phyloP scores from a whole-genome alignment of 345 rosid species.

The Pistacia vera region DNA sequence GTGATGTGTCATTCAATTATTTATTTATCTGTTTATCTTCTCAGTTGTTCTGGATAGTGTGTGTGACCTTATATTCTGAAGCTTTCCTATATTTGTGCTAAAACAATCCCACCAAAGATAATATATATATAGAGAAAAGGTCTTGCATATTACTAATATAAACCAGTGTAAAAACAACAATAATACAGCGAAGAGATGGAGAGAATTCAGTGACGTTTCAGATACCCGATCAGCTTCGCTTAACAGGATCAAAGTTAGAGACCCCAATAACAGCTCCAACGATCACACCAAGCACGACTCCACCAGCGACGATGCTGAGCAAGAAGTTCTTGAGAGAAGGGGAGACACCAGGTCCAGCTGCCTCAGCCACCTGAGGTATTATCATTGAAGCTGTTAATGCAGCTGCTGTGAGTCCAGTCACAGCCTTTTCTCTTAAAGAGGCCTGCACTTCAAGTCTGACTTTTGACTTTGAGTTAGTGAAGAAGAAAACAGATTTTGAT shows the following conservation, averaged over 20 bases:
- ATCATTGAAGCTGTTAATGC: constrained; percentile 78
- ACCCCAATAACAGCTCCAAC: constrained; percentile 79
- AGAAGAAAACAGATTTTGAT: constrained; percentile 10
- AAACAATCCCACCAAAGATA: too few species aligned
- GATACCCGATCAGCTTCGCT: constrained; percentile 47
- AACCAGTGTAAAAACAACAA: neutral
- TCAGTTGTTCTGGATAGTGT: neutral
- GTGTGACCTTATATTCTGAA: neutral
- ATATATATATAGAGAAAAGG: neutral
- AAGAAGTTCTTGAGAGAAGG: constrained; percentile 95
- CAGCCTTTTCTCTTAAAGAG: constrained; percentile 70
- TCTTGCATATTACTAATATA: neutral
- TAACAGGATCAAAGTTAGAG: constrained; percentile 79
- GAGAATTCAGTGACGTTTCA: constrained; percentile 8
- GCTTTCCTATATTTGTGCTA: too few species aligned
- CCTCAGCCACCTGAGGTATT: constrained; percentile 77
- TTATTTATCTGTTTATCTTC: neutral
- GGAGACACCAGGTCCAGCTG: constrained; percentile 62
- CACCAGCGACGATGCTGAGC: constrained; percentile 86
- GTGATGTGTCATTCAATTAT: neutral
- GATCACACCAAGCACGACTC: constrained; percentile 55
- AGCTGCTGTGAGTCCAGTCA: constrained; percentile 75
- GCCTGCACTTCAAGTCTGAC: constrained; percentile 42
- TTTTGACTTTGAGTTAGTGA: constrained; percentile 16
- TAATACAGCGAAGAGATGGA: neutral